Conservation (phyloP, 2,329 filamentous ascomycete genomes). For the Akanthomyces dipterigenus region DNA sequence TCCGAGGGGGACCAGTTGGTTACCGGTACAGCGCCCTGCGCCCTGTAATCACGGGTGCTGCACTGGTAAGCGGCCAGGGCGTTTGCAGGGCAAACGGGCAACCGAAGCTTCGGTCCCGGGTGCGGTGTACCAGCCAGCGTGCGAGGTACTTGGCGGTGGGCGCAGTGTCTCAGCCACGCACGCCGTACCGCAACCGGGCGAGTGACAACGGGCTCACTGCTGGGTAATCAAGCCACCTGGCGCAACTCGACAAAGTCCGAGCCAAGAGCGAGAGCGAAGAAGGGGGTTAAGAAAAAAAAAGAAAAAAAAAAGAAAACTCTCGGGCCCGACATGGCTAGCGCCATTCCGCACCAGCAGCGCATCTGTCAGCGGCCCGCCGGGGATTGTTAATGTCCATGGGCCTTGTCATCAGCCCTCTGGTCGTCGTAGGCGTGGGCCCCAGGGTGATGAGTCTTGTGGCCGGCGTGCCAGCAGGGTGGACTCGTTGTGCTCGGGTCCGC, state of each 20-base stretch:
- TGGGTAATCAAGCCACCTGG: background rate
- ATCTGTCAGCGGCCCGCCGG: constrained; percentile 11
- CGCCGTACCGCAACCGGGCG: constrained; percentile 11
- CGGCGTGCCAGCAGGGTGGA: too few species aligned
- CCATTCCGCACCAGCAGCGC: background rate
- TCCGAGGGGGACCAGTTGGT: background rate
- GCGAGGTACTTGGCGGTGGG: constrained; percentile 8
- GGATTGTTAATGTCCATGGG: constrained; percentile 12
- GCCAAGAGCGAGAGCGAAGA: background rate
- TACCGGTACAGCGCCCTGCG: too few species aligned
- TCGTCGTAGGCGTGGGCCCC: background rate
- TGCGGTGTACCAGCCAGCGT: background rate
- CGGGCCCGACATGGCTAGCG: background rate
- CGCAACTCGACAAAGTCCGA: constrained; percentile 2
- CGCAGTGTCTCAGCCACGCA: background rate
- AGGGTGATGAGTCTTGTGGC: constrained; percentile 14
- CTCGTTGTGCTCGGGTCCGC: constrained; percentile 23
- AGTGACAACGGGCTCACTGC: constrained; percentile 3
- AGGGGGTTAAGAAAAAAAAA: background rate
- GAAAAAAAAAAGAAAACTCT: background rate
- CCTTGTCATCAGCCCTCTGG: background rate
- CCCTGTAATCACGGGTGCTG: background rate
- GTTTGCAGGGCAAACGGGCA: too few species aligned
- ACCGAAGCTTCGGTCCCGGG: background rate
- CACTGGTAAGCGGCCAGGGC: background rate